Evolutionary conservation across 164 flowering plant species (phyloP), one percentile per base, ranked within the genome.

Genomic region (Dillenia turbinata): DNA sequence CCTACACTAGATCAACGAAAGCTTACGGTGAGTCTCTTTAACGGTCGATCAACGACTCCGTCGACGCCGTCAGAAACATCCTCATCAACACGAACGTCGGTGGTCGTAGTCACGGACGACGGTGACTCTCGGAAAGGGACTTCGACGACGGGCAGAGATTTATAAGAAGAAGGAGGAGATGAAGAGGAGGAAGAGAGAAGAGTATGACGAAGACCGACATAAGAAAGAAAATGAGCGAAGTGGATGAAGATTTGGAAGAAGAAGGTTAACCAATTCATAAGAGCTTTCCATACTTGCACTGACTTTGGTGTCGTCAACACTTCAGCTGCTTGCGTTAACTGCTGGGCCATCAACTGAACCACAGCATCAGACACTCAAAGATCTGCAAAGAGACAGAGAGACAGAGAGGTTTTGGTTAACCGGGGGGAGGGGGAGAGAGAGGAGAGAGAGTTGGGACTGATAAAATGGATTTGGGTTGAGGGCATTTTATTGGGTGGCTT

Each of bases 221-320:
- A 78, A 47, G 75, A 72, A 52, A 81, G 71, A 57, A 82, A 63
- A 54, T 79, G 80, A 8, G 72, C 63, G 82, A 89, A 79, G 82
- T 81, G 88, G 17, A 79, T 33, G 66, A 89, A 83, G 81, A 89
- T 85, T 80, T 85, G 90, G 63, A 78, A 83, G 77, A 87, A 78
- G 69, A 85, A 84, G 3, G 80, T 78, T 5, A 91, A 40, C 92
- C 96, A 91, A 71, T 76, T 91, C 52, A 85, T 26, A 17, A 91
- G 69, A 9, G 84, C 65, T 54, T 75, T 66, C 96, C 94, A 87
- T 24, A 81, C 69, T 60, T 83, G 85, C 46, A 75, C 49, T 45
- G 85, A 67, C 63, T 60, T 74, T 51, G 76, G 64, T 6, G 75
- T 66, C 60, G 77, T 64, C 60, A 66, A 69, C 44, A 66, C 73